Evolutionary conservation across 495 filamentous ascomycete genomes (phyloP).

Genomic region (Penicillium argentinense): DNA sequence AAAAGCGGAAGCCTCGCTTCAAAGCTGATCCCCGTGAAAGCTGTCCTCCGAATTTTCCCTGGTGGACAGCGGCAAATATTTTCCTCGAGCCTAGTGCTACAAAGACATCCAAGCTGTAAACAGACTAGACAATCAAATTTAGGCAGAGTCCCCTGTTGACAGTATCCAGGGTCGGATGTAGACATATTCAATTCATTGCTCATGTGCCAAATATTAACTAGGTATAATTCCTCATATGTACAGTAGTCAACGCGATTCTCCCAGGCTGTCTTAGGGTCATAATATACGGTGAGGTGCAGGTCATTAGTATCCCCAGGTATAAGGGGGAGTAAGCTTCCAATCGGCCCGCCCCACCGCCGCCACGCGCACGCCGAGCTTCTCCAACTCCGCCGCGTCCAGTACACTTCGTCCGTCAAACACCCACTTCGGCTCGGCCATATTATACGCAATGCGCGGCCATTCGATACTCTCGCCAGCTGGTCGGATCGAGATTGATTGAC

Average conservation of each 20-base stretch:
- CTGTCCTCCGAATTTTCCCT: conserved; percentile 24
- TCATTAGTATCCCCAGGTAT: too few species aligned
- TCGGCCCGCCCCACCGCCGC: conserved; percentile 21
- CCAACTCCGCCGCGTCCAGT: conserved; percentile 55
- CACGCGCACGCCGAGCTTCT: conserved; percentile 52
- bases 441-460: conserved; percentile 49
- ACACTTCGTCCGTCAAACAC: conserved; percentile 71
- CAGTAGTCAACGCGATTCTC: too few species aligned
- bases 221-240: too few species aligned
- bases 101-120: conserved; percentile 18
- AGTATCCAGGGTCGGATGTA: too few species aligned
- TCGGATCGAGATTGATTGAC: conserved; percentile 15
- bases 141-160: too few species aligned
- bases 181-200: too few species aligned
- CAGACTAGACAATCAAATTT: too few species aligned
- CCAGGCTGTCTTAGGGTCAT: too few species aligned
- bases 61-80: conserved; percentile 24
- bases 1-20: conserved; percentile 51
- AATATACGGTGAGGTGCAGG: too few species aligned
- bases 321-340: neutral
- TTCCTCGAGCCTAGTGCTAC: conserved; percentile 5
- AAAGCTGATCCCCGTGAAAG: conserved; percentile 25
- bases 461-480: conserved; percentile 39
- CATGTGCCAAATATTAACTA: too few species aligned
- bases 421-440: conserved; percentile 67